Conservation (phyloP, 495 filamentous ascomycete species). For the Lasiosphaeria hispida region DNA sequence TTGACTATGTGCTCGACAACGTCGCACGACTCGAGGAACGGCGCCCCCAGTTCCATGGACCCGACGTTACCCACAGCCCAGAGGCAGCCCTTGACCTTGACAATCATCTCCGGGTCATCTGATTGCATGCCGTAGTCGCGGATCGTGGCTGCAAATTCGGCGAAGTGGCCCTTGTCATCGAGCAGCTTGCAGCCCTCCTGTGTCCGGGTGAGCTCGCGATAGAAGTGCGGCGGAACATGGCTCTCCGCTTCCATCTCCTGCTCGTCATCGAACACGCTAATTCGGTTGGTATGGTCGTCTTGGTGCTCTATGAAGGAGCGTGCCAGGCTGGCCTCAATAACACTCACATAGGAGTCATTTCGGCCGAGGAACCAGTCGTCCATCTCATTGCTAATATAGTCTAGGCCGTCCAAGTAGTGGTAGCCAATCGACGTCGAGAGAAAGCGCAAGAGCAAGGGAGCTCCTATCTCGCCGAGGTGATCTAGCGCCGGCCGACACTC, state of each 20-base stretch:
- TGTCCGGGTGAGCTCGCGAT: conserved; percentile 89
- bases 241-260: conserved; percentile 51
- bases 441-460: conserved; percentile 88
- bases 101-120: conserved; percentile 80
- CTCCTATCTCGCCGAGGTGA: conserved; percentile 95
- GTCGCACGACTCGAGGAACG: conserved; percentile 83
- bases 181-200: conserved; percentile 87
- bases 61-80: conserved; percentile 99
- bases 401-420: conserved; percentile 92
- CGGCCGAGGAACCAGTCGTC: conserved; percentile 97
- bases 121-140: conserved; percentile 76
- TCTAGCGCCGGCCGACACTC: conserved; percentile 94
- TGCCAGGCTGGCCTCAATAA: conserved; percentile 95
- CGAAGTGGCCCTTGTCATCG: conserved; percentile 90
- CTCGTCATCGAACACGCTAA: conserved; percentile 54
- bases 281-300: conserved; percentile 49
- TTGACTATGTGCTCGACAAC: conserved; percentile 79
- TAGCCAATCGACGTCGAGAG: conserved; percentile 94
- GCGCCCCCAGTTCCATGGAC: conserved; percentile 94
- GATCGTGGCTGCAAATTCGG: conserved; percentile 86
- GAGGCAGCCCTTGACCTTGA: conserved; percentile 94
- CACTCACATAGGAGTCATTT: conserved; percentile 88
- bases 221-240: conserved; percentile 91
- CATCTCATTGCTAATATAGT: conserved; percentile 99
- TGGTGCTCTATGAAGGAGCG: conserved; percentile 74